Evolutionary conservation across 2,329 filamentous ascomycete genomes (phyloP).

Genomic region (Ophiostoma quercus): DNA sequence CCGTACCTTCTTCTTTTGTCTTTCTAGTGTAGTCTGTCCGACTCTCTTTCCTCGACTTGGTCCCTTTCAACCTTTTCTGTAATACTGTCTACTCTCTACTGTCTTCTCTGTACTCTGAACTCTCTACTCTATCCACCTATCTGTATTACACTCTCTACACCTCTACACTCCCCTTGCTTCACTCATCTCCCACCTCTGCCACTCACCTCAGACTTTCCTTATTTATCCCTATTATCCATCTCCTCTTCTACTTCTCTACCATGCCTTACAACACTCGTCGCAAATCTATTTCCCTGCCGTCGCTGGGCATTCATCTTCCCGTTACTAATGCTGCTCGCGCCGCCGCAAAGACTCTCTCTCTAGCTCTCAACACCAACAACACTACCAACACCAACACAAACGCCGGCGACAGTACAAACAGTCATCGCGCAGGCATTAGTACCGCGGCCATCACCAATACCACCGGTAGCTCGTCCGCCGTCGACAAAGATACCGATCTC

Average conservation of each 20-base stretch:
- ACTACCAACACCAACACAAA: conserved; percentile 19
- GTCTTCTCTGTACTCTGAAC: no score
- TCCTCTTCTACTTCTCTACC: conserved; percentile 25
- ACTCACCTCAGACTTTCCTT: not conserved
- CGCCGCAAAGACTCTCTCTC: conserved; percentile 15
- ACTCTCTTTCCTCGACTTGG: not conserved
- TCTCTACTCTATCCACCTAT: no score
- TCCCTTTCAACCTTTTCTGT: not conserved
- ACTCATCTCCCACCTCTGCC: not conserved
- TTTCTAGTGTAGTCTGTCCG: not conserved
- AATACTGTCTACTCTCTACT: no score
- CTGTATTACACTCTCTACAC: no score
- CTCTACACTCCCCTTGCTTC: not conserved
- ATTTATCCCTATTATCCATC: not conserved
- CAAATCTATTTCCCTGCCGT: conserved; percentile 89
- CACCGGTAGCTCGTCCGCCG: not conserved
- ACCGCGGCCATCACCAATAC: not conserved
- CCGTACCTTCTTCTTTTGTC: not conserved
- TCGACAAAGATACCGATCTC: not conserved
- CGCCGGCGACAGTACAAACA: no score
- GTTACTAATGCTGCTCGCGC: conserved; percentile 57
- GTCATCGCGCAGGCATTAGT: not conserved
- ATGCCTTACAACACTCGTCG: conserved; percentile 97
- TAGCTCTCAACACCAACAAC: conserved; percentile 31
- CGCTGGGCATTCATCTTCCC: conserved; percentile 84